Percentiles rank a stretch among this genome's conserved stretches.
Evolutionary conservation across 2,329 filamentous ascomycete genomes (phyloP).

Genomic region (Trichoderma simmonsii): DNA sequence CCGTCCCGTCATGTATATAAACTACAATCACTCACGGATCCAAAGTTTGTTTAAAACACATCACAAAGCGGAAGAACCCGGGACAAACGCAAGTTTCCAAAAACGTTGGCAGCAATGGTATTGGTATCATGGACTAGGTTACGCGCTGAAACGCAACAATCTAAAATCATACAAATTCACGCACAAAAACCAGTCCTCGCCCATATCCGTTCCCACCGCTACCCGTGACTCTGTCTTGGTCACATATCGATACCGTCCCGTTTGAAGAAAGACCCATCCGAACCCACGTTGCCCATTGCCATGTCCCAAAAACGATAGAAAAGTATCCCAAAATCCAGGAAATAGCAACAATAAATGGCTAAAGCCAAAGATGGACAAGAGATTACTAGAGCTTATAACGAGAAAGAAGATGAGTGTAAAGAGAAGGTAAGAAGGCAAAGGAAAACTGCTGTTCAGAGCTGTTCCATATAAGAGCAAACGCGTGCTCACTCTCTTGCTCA

Average conservation of each 20-base stretch:
- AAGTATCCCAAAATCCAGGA: not conserved
- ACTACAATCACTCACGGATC: not conserved
- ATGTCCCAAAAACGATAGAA: not conserved
- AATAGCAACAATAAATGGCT: not conserved
- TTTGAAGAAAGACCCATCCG: not conserved
- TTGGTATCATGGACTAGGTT: constrained; percentile 22
- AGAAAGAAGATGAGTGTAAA: not conserved
- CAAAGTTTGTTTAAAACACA: not conserved
- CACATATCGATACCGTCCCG: not conserved
- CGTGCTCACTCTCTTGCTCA: not conserved
- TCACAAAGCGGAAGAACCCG: not conserved
- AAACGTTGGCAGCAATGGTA: constrained; percentile 17
- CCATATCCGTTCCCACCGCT: constrained; percentile 15
- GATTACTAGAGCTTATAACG: not conserved
- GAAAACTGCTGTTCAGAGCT: not conserved
- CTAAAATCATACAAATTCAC: constrained; percentile 20
- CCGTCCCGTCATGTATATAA: not conserved
- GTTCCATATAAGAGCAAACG: not conserved
- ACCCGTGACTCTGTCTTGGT: not conserved
- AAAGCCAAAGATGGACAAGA: not conserved
- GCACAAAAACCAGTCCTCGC: constrained; percentile 20
- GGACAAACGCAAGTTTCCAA: not conserved
- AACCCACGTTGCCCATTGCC: constrained; percentile 1
- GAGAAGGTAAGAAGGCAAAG: not conserved
- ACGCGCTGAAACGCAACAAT: constrained; percentile 20